phyloP scores from a whole-genome alignment of 192 early-diverging fungal genomes.

The Coemansia sp. region DNA sequence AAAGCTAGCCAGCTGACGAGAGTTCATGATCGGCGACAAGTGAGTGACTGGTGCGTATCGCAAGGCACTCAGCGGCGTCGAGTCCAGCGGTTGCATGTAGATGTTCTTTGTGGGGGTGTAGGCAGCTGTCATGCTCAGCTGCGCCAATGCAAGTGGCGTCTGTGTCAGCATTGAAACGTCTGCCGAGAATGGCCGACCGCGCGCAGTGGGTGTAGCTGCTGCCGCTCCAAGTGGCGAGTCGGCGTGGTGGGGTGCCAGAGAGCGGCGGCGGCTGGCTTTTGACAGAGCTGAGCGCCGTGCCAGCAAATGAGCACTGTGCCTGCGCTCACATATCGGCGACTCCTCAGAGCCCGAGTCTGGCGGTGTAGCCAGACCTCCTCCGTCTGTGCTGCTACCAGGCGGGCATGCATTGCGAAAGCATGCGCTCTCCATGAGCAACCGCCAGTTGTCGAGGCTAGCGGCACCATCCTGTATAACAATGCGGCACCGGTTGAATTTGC shows the following conservation, averaged over 20 bases:
- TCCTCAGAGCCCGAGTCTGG: slow-evolving; percentile 44
- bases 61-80: background rate
- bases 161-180: slow-evolving; percentile 44
- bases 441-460: slow-evolving; percentile 40
- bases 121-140: slow-evolving; percentile 5
- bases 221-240: background rate
- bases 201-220: slow-evolving; percentile 18
- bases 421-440: slow-evolving; percentile 36
- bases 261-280: slow-evolving; percentile 1
- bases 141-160: slow-evolving; percentile 26
- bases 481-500: slow-evolving; percentile 42
- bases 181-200: slow-evolving; percentile 44
- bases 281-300: background rate
- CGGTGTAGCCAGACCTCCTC: slow-evolving; percentile 34
- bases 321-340: background rate
- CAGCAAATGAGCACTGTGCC: slow-evolving; percentile 1
- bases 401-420: slow-evolving; percentile 4
- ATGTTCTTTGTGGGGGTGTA: slow-evolving; percentile 38
- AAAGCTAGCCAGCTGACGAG: slow-evolving; percentile 13
- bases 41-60: background rate
- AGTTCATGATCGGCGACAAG: slow-evolving; percentile 13
- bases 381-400: background rate
- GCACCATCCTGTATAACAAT: slow-evolving; percentile 44
- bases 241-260: background rate
- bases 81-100: slow-evolving; percentile 39